Evolutionary conservation across 768 basidiomycete genomes (phyloP).

Genomic region (Cystobasidium ongulense): DNA sequence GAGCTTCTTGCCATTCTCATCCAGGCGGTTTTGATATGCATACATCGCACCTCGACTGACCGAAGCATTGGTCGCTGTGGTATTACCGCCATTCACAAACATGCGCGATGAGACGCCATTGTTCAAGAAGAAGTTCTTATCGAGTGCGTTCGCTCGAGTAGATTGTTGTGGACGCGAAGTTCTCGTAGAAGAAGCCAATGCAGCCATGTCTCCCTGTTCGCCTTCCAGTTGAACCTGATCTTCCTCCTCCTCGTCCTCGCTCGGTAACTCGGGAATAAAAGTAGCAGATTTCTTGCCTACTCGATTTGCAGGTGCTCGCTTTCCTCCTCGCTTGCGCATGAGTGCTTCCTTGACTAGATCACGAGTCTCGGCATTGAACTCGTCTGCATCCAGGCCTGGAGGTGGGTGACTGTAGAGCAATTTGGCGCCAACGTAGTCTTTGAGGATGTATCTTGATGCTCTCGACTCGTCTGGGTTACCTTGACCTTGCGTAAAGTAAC

Average conservation of each 20-base stretch:
- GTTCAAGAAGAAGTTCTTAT: conserved; percentile 70
- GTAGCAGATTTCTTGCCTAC: conserved; percentile 68
- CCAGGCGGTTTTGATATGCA: conserved; percentile 74
- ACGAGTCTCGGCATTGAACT: conserved; percentile 68
- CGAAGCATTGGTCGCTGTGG: conserved; percentile 49
- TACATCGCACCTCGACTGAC: conserved; percentile 59
- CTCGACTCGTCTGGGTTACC: conserved; percentile 96
- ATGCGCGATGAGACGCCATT: conserved; percentile 54
- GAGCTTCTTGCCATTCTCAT: conserved; percentile 61
- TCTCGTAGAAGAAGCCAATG: conserved; percentile 10
- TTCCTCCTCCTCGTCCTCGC: conserved; percentile 35
- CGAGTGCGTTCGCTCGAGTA: conserved; percentile 62
- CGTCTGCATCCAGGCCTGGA: conserved; percentile 53
- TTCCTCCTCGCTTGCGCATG: conserved; percentile 45
- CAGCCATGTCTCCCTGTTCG: not conserved
- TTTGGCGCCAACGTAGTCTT: conserved; percentile 94
- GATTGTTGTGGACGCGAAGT: conserved; percentile 41
- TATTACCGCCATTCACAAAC: conserved; percentile 53
- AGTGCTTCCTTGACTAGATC: conserved; percentile 54
- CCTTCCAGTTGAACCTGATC: conserved; percentile 39
- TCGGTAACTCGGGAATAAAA: conserved; percentile 52
- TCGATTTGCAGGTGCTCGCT: not conserved
- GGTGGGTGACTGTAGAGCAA: conserved; percentile 88
- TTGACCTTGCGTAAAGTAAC: conserved; percentile 84
- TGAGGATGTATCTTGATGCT: conserved; percentile 80